Base-by-base conservation (phyloP, 371 early-diverging fungal genomes). In the Lichtheimia ornata region DNA sequence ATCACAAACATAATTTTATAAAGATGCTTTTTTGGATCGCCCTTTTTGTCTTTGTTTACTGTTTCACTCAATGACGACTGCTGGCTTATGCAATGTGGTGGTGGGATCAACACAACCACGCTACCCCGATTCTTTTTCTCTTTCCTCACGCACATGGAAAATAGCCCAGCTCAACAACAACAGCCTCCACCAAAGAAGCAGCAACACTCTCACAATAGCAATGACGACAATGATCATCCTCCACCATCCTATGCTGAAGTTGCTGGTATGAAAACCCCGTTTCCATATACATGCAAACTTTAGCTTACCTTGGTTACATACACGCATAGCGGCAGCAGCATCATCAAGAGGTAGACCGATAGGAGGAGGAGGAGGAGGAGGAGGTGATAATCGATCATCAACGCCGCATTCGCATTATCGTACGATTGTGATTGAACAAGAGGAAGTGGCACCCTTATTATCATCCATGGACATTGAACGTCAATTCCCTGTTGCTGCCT, bases 401-500 rank as follows among this genome's bases (percentile, higher is more conserved):
- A 11, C 47, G 14, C 47, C n/a, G 0, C 47, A 47, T 7, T 22
- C 47, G 6, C 47, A 47, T 18, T 47, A 47, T 47, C 47, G 22
- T n/a, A 11, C 47, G 0, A 47, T 47, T 17, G 47, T 47, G 6
- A 47, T 47, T 47, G 47, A 22, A 17, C 47, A 22, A 22, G n/a
- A 5, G 3, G 11, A 18, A 0, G 5, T 18, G 0, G 47, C 47
- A n/a, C n/a, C 47, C 4, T 9, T 22, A 17, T n/a, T 22, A 22
- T 22, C 22, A 22, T 11, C 47, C 6, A 47, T n/a, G 15, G 18
- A 22, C 22, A 22, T 47, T 18, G 47, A 47, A 17, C 47, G 47
- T 1, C 47, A 47, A 47, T 47, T 47, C 22, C 47, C 47, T 22
- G n/a, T 47, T n/a, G 47, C 47, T 47, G 47, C 47, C n/a, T 22